phyloP scores from a whole-genome alignment of 495 filamentous ascomycete genomes.

The Ramalina intermedia region DNA sequence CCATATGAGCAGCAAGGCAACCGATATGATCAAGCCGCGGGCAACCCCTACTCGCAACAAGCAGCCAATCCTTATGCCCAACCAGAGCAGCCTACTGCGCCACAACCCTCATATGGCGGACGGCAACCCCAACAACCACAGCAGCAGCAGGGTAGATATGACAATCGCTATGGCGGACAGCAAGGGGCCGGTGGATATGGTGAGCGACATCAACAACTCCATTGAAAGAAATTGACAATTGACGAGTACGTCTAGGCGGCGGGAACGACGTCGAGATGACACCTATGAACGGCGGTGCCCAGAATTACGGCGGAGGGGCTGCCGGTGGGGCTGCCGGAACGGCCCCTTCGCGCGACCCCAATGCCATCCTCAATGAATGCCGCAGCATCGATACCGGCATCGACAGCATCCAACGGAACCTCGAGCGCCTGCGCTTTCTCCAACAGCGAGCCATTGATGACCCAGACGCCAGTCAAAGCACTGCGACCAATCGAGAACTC shows the following conservation, averaged over 20 bases:
- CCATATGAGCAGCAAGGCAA: conserved; percentile 37
- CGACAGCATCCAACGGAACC: conserved; percentile 52
- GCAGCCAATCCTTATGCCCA: conserved; percentile 35
- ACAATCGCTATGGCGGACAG: conserved; percentile 30
- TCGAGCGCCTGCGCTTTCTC: conserved; percentile 40
- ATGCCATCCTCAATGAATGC: conserved; percentile 70
- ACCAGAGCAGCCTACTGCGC: conserved; percentile 15
- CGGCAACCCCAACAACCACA: conserved; percentile 18
- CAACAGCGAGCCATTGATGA: conserved; percentile 47
- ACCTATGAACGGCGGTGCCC: conserved; percentile 35
- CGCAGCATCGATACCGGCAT: conserved; percentile 62
- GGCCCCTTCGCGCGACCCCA: conserved; percentile 36
- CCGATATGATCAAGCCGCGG: conserved; percentile 13
- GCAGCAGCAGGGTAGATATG: conserved; percentile 19
- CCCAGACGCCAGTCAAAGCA: conserved; percentile 35
- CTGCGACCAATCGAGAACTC: conserved; percentile 39
- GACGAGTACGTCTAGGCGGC: conserved; percentile 9
- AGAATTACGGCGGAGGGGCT: conserved; percentile 6
- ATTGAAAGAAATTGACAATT: conserved; percentile 5
- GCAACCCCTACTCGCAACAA: conserved; percentile 26
- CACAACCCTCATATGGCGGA: conserved; percentile 17
- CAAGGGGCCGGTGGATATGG: conserved; percentile 27
- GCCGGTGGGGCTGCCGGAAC: background rate
- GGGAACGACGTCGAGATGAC: conserved; percentile 47
- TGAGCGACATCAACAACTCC: conserved; percentile 15